Evolutionary conservation across 1,139 yeast species (phyloP).

Genomic region (Scheffersomyces lignicola): DNA sequence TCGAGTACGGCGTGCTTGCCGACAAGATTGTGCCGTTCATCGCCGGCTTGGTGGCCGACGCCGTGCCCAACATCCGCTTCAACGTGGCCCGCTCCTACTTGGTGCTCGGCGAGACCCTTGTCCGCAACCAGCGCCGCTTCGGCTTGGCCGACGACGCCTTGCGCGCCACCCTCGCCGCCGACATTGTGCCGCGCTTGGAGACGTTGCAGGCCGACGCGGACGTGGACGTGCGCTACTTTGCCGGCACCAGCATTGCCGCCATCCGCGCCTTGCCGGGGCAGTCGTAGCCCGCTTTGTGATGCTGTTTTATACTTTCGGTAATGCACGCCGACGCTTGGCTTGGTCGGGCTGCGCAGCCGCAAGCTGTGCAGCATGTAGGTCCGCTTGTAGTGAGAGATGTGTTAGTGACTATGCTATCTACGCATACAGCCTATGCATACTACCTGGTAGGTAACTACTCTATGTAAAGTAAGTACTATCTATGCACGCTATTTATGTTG

Average conservation of each 20-base stretch:
- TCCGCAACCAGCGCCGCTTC: slow-evolving; percentile 21
- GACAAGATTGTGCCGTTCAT: slow-evolving; percentile 78
- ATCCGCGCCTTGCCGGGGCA: too few species aligned
- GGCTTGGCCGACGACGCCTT: slow-evolving; percentile 24
- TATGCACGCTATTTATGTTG: too few species aligned
- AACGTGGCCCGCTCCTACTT: slow-evolving; percentile 87
- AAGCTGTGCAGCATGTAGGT: too few species aligned
- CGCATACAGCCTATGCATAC: too few species aligned
- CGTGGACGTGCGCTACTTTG: slow-evolving; percentile 87
- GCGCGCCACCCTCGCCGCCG: slow-evolving; percentile 47
- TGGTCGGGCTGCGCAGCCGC: too few species aligned
- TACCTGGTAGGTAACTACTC: too few species aligned
- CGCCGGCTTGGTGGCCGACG: slow-evolving; percentile 67
- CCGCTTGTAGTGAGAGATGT: too few species aligned
- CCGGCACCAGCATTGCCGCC: slow-evolving; percentile 63
- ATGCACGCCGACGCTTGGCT: too few species aligned
- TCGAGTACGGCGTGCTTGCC: slow-evolving; percentile 57
- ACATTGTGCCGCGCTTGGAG: slow-evolving; percentile 66
- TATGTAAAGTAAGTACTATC: too few species aligned
- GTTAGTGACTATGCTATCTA: too few species aligned
- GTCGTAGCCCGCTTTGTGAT: too few species aligned
- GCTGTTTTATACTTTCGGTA: too few species aligned
- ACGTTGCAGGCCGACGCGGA: slow-evolving; percentile 72
- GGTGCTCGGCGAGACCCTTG: slow-evolving; percentile 54
- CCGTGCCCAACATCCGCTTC: slow-evolving; percentile 92